Conservation (phyloP, 2,329 filamentous ascomycete species). For the Fonsecaea multimorphosa region DNA sequence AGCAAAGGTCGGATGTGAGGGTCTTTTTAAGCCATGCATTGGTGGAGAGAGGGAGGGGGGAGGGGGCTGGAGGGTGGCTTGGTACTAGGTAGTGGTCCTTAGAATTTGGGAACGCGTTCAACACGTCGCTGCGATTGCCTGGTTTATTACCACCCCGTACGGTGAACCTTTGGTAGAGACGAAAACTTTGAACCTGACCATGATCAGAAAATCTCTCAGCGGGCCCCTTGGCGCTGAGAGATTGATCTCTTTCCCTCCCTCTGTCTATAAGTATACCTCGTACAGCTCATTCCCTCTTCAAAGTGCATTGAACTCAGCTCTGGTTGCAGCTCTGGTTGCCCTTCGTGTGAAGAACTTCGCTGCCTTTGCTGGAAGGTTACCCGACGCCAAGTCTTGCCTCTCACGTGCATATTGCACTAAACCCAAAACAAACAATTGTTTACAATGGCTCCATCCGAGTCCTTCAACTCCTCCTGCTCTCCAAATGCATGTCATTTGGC, state of each 20-base stretch:
- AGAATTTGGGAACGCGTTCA: background rate
- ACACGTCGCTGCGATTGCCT: no score
- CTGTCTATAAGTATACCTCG: no score
- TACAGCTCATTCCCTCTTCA: background rate
- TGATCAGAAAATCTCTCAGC: background rate
- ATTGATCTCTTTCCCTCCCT: background rate
- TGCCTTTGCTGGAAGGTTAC: background rate
- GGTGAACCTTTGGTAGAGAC: background rate
- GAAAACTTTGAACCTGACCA: background rate
- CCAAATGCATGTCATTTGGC: background rate
- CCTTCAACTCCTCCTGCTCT: background rate
- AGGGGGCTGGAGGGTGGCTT: no score
- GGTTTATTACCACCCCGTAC: no score
- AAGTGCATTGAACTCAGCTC: background rate
- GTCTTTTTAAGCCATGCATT: background rate
- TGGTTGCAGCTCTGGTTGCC: background rate
- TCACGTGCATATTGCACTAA: background rate
- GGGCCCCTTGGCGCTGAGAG: background rate
- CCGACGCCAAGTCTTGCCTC: background rate
- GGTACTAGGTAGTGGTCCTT: background rate
- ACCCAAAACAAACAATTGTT: conserved; percentile 4
- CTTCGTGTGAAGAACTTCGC: background rate
- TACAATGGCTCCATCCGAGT: conserved; percentile 2
- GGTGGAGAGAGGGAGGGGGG: no score
- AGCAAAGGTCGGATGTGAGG: background rate